Evolutionary conservation across 371 early-diverging fungal species (phyloP).

Genomic region (Batkoa obscura): DNA sequence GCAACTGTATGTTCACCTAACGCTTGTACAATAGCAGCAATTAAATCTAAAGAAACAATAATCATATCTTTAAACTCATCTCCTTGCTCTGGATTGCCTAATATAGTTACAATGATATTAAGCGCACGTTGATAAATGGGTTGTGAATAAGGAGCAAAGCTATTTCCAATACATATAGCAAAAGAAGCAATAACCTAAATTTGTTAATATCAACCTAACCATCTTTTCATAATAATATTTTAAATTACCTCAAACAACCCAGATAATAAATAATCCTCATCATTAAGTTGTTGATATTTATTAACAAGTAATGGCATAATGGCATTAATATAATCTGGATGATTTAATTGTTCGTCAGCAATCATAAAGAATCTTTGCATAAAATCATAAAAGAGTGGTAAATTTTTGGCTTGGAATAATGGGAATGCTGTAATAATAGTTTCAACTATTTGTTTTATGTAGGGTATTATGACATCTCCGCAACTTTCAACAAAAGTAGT

Average conservation of each 20-base stretch:
- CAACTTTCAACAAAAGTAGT: constrained; percentile 84
- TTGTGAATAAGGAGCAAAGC: constrained; percentile 64
- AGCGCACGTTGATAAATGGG: constrained; percentile 75
- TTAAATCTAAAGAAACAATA: constrained; percentile 83
- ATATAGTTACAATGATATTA: constrained; percentile 41
- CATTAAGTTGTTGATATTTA: constrained; percentile 55
- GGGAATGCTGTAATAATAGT: constrained; percentile 54
- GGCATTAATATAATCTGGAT: constrained; percentile 44
- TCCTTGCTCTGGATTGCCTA: constrained; percentile 36
- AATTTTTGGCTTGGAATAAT: constrained; percentile 73
- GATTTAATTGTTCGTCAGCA: constrained; percentile 58
- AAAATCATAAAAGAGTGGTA: constrained; percentile 79
- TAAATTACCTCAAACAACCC: constrained; percentile 63
- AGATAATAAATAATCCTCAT: constrained; percentile 71
- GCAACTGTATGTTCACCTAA: constrained; percentile 50
- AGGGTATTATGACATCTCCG: constrained; percentile 51
- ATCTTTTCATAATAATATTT: too few relatives aligned
- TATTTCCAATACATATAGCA: constrained; percentile 62
- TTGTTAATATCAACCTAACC: neutral
- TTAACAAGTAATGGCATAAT: constrained; percentile 71
- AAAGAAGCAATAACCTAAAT: constrained; percentile 67
- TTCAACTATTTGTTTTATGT: constrained; percentile 57
- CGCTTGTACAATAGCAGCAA: constrained; percentile 82
- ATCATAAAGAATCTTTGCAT: constrained; percentile 84
- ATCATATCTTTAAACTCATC: constrained; percentile 81